Evolutionary conservation across 257 asterid genomes (phyloP).

Genomic region (Thymus mandschuricus): DNA sequence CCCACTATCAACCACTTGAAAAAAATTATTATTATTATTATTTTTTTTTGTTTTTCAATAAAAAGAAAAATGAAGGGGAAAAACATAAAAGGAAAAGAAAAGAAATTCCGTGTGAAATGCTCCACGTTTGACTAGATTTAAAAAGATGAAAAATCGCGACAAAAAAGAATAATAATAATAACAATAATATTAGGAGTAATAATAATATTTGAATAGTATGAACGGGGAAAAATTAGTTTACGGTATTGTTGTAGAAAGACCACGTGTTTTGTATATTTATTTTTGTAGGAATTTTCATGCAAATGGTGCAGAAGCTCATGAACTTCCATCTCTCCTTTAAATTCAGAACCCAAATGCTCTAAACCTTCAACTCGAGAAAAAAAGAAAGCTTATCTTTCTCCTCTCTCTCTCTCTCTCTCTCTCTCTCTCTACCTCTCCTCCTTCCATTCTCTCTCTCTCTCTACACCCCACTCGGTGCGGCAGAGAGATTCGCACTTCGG

Average conservation of each 20-base stretch:
- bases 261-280: background rate
- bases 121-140: background rate
- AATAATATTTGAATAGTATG: background rate
- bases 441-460: background rate
- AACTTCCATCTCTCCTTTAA: constrained; percentile 11
- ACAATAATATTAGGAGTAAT: background rate
- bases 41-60: too few species aligned
- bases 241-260: background rate
- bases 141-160: background rate
- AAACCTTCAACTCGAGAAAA: background rate
- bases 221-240: background rate
- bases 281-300: constrained; percentile 24
- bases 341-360: constrained; percentile 16
- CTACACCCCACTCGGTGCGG: background rate
- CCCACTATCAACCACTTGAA: too few species aligned
- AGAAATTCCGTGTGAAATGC: constrained; percentile 5
- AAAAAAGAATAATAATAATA: background rate
- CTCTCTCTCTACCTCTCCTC: background rate
- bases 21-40: too few species aligned
- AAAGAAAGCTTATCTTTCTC: background rate
- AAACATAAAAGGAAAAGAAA: background rate
- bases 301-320: constrained; percentile 6
- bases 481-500: constrained; percentile 16
- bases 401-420: background rate
- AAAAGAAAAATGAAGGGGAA: background rate